A percentile compares a stretch with the other conserved stretches of the same genome.
phyloP scores from a whole-genome alignment of 345 rosid species.

The Xanthoceras sorbifolium region DNA sequence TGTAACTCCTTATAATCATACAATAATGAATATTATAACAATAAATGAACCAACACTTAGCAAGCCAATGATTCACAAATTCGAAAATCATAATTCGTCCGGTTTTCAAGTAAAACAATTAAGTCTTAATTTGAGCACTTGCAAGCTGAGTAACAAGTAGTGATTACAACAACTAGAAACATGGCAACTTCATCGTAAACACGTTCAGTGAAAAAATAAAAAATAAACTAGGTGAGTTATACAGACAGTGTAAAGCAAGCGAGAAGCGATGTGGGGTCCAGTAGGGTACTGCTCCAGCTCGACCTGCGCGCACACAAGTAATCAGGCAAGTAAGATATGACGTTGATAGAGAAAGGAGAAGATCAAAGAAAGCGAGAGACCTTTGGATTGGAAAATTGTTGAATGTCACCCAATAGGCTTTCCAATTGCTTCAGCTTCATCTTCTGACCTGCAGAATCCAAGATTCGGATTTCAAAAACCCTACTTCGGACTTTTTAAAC shows the following conservation, averaged over 20 bases:
- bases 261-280: constrained; percentile 95
- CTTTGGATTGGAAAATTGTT: constrained; percentile 80
- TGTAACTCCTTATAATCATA: not conserved
- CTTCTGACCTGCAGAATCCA: constrained; percentile 10
- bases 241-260: constrained; percentile 80
- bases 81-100: not conserved
- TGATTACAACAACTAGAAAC: too few relatives aligned
- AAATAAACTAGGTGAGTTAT: too few relatives aligned
- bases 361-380: constrained; percentile 29
- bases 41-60: not conserved
- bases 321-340: not conserved
- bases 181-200: too few relatives aligned
- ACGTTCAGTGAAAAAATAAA: too few relatives aligned
- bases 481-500: not conserved
- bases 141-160: too few relatives aligned
- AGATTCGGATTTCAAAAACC: constrained; percentile 5
- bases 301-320: constrained; percentile 42
- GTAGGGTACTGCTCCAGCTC: constrained; percentile 98
- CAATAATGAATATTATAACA: not conserved
- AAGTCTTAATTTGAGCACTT: too few relatives aligned
- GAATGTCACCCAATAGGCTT: constrained; percentile 67
- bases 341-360: not conserved
- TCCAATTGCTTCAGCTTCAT: constrained; percentile 96
- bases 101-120: too few relatives aligned
- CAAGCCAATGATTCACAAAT: not conserved